phyloP scores from a whole-genome alignment of 2,329 filamentous ascomycete genomes.

The Aureobasidium mangrovei region DNA sequence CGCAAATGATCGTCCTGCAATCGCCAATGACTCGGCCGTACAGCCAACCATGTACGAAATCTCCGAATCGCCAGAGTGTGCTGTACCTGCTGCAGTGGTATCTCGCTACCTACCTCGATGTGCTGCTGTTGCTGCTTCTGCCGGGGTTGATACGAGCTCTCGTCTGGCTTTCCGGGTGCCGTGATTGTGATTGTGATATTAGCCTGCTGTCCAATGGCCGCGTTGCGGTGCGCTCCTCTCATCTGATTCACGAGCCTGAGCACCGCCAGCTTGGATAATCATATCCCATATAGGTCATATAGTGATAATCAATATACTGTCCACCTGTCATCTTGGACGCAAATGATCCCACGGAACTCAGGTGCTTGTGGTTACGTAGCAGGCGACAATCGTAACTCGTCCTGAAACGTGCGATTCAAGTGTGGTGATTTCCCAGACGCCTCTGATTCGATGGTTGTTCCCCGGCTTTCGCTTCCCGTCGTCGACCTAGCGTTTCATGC shows the following conservation, averaged over 20 bases:
- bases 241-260: background rate
- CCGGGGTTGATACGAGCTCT: background rate
- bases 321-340: conserved; percentile 6
- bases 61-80: background rate
- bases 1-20: conserved; percentile 8
- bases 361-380: conserved; percentile 4
- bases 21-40: conserved; percentile 11
- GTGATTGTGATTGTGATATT: conserved; percentile 9
- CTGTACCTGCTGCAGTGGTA: background rate
- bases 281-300: conserved; percentile 6
- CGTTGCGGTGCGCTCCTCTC: background rate
- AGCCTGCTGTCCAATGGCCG: background rate
- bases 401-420: conserved; percentile 1
- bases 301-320: conserved; percentile 6
- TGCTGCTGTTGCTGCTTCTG: background rate
- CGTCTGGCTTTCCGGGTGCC: background rate
- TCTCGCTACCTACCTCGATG: background rate
- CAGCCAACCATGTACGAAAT: background rate
- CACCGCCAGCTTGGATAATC: background rate
- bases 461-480: conserved; percentile 1
- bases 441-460: background rate
- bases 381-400: background rate
- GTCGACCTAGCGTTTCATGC: conserved; percentile 7
- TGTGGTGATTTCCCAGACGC: background rate
- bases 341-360: background rate